A percentile compares a stretch with the other conserved stretches of the same genome.
Evolutionary conservation across 768 basidiomycete species (phyloP).

Genomic region (Pleurotus citrinopileatus): DNA sequence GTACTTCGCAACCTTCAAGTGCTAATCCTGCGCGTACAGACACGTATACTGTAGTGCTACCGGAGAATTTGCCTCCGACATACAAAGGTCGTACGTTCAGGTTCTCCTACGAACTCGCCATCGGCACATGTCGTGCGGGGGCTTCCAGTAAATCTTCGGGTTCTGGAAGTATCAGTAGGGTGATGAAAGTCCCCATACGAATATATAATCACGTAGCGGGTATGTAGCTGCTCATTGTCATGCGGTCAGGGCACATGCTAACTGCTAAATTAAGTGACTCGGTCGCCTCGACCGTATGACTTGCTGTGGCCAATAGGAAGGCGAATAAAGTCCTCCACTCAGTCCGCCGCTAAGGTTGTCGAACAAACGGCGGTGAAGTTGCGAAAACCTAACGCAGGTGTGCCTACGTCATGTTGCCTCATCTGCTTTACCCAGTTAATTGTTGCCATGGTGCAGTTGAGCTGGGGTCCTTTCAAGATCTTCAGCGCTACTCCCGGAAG

Average conservation of each 20-base stretch:
- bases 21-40: constrained; percentile 41
- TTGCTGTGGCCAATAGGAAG: constrained; percentile 73
- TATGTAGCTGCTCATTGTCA: constrained; percentile 30
- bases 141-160: constrained; percentile 25
- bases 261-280: constrained; percentile 38
- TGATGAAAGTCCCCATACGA: constrained; percentile 90
- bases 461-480: constrained; percentile 37
- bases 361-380: constrained; percentile 23
- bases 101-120: constrained; percentile 88
- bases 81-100: constrained; percentile 80
- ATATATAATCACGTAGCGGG: constrained; percentile 87
- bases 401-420: not conserved
- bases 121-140: constrained; percentile 78
- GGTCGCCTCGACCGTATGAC: constrained; percentile 68
- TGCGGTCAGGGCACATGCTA: not conserved
- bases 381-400: constrained; percentile 22
- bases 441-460: too few relatives aligned
- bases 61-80: constrained; percentile 83
- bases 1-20: not conserved
- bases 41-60: constrained; percentile 74
- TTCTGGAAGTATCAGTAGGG: constrained; percentile 57
- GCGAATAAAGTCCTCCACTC: constrained; percentile 31
- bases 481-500: constrained; percentile 50
- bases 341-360: constrained; percentile 35
- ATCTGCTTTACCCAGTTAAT: not conserved